These are phyloP conservation scores for Parasitella parasitica DNA, from an alignment of 371 early-diverging fungal species.

Conservation along the genomic window DNA sequence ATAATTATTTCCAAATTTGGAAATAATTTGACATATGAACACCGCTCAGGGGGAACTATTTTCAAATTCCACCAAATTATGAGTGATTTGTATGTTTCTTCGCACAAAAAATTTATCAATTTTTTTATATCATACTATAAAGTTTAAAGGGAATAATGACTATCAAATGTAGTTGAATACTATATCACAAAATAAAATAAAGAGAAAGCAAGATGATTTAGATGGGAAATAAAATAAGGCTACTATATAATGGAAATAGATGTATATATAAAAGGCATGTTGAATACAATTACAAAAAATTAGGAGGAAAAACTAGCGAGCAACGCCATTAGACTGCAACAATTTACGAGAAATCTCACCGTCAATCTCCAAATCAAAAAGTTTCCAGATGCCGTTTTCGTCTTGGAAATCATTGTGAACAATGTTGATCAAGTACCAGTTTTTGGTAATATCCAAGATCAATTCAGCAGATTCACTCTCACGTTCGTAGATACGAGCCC, in stretches of 20 bases:
- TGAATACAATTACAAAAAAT: conserved; percentile 23
- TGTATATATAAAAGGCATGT: conserved; percentile 14
- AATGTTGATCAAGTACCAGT: conserved; percentile 91
- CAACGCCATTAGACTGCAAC: conserved; percentile 5
- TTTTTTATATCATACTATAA: background rate
- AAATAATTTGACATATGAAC: background rate
- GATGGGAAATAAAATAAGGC: background rate
- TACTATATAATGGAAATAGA: background rate
- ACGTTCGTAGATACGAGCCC: conserved; percentile 78
- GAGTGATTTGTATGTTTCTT: no score
- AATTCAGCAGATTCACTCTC: conserved; percentile 59
- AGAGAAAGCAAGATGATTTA: background rate
- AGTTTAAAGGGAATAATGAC: background rate
- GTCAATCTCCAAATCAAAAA: conserved; percentile 60
- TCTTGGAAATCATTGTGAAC: conserved; percentile 94
- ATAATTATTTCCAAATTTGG: background rate
- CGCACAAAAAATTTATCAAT: background rate
- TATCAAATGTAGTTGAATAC: conserved; percentile 17
- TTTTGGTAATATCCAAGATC: conserved; percentile 67
- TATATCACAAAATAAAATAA: background rate
- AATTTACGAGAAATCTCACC: conserved; percentile 29
- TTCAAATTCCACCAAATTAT: no score
- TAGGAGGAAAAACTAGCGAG: conserved; percentile 2
- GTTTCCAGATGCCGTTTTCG: conserved; percentile 66
- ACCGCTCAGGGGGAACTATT: background rate